Conservation (phyloP, 768 basidiomycete genomes). For the Tephrocybe sp. region DNA sequence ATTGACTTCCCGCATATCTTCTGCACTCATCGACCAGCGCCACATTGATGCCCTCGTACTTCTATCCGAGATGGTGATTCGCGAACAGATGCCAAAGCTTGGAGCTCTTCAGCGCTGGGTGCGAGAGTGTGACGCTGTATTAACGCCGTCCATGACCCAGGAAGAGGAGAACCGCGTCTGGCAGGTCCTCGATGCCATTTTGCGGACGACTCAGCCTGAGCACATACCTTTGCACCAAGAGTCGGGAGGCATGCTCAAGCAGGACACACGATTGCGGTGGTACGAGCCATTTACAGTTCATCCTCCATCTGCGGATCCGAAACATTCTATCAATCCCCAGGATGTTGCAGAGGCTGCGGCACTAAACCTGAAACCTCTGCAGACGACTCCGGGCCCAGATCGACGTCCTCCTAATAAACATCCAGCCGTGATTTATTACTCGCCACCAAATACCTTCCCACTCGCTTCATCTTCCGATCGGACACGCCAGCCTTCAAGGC, state of each 20-base stretch:
- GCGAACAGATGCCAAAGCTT: slow-evolving; percentile 46
- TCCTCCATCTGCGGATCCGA: slow-evolving; percentile 12
- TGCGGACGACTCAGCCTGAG: slow-evolving; percentile 44
- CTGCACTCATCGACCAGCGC: slow-evolving; percentile 42
- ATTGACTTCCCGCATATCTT: slow-evolving; percentile 36
- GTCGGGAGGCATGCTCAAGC: slow-evolving; percentile 22
- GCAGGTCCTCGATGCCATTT: slow-evolving; percentile 48
- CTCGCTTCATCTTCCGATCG: slow-evolving; percentile 24
- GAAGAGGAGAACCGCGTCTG: slow-evolving; percentile 42
- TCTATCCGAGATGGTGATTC: slow-evolving; percentile 53
- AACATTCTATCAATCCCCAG: slow-evolving; percentile 12
- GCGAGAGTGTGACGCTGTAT: slow-evolving; percentile 54
- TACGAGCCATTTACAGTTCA: slow-evolving; percentile 31
- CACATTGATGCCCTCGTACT: slow-evolving; percentile 49
- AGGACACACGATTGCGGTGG: slow-evolving; percentile 32
- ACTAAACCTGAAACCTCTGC: slow-evolving; percentile 25
- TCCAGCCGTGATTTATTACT: slow-evolving; percentile 49
- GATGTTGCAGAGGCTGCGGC: slow-evolving; percentile 17
- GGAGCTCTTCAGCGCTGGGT: slow-evolving; percentile 59
- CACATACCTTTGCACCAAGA: slow-evolving; percentile 23
- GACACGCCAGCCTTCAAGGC: slow-evolving; percentile 27
- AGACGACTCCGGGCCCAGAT: slow-evolving; percentile 42
- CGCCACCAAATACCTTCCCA: slow-evolving; percentile 32
- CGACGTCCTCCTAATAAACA: slow-evolving; percentile 55
- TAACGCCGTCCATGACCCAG: slow-evolving; percentile 35